phyloP scores from a whole-genome alignment of 306 rosid species.

The Quercus rubra region DNA sequence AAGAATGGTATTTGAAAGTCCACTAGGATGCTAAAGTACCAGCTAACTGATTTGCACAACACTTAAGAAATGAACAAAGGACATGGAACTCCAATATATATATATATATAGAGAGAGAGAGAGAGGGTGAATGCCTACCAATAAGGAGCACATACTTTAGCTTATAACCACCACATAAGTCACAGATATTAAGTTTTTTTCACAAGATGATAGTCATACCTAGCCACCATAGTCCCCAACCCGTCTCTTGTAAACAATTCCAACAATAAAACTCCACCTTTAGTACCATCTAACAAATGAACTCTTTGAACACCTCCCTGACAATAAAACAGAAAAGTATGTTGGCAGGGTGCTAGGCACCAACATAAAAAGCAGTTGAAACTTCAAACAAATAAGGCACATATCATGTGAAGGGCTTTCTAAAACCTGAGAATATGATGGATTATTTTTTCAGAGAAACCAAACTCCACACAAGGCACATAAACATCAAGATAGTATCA shows the following conservation, averaged over 20 bases:
- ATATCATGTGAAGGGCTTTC: constrained; percentile 11
- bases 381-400: constrained; percentile 28
- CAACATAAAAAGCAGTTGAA: constrained; percentile 28
- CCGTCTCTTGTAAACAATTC: constrained; percentile 98
- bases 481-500: not conserved
- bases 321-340: constrained; percentile 35
- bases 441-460: constrained; percentile 5
- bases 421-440: constrained; percentile 4
- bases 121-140: not conserved
- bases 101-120: not conserved
- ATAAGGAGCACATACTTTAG: not conserved
- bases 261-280: constrained; percentile 83
- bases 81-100: not conserved
- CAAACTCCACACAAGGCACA: constrained; percentile 23
- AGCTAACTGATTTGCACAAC: not conserved
- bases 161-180: not conserved
- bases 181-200: not conserved
- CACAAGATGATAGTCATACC: constrained; percentile 40
- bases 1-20: not conserved
- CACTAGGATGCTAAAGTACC: not conserved
- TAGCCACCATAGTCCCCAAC: constrained; percentile 99
- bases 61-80: not conserved
- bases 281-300: constrained; percentile 93
- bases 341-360: constrained; percentile 29
- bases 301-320: constrained; percentile 99